phyloP scores from a whole-genome alignment of 768 basidiomycete genomes.

The Paxillus involutus region DNA sequence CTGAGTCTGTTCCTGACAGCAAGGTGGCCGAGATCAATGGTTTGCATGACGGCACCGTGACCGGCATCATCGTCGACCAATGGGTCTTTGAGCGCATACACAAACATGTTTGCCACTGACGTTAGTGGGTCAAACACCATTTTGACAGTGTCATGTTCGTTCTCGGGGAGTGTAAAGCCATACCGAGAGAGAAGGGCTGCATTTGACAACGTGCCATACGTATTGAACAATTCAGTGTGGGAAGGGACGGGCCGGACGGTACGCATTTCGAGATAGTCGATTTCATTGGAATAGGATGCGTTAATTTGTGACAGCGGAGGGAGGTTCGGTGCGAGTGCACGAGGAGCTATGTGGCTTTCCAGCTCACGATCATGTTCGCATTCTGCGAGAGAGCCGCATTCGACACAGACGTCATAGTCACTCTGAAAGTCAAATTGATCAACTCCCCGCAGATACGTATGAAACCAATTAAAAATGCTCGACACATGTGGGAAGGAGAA shows the following conservation, averaged over 20 bases:
- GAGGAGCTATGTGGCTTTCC: constrained; percentile 3
- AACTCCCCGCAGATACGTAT: constrained; percentile 3
- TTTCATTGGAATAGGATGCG: constrained; percentile 15
- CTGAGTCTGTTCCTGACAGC: constrained; percentile 27
- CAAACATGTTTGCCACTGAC: constrained; percentile 12
- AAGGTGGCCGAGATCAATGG: constrained; percentile 6
- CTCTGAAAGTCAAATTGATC: constrained; percentile 41
- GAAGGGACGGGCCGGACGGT: constrained; percentile 50
- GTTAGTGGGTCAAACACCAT: constrained; percentile 26
- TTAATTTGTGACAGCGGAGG: constrained; percentile 14
- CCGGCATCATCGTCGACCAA: background rate
- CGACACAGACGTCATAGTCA: constrained; percentile 70
- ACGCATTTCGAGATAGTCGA: constrained; percentile 66
- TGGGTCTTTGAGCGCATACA: constrained; percentile 6
- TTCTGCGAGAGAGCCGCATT: constrained; percentile 66
- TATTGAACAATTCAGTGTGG: constrained; percentile 68
- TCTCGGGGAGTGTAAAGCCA: constrained; percentile 73
- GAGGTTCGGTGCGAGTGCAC: background rate
- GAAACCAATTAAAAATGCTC: constrained; percentile 5
- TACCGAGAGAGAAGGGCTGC: constrained; percentile 67
- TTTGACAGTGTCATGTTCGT: constrained; percentile 60
- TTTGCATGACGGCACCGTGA: constrained; percentile 18
- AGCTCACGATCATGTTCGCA: constrained; percentile 63
- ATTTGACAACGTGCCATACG: constrained; percentile 69
- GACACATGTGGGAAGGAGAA: background rate